phyloP scores from a whole-genome alignment of 2,329 filamentous ascomycete genomes.

The Mycogone perniciosa region DNA sequence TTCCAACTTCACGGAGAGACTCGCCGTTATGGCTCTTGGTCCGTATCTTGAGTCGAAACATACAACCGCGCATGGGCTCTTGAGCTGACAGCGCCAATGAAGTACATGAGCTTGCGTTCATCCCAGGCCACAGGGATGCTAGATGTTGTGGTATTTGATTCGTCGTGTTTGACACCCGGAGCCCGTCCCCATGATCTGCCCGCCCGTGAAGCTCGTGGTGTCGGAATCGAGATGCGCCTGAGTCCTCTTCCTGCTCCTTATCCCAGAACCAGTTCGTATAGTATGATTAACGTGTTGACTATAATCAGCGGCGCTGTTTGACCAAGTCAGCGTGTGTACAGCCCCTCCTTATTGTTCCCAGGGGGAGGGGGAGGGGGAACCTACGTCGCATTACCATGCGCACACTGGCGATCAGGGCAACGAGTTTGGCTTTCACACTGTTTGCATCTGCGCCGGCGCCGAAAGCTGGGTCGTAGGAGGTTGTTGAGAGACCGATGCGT shows the following conservation, averaged over 20 bases:
- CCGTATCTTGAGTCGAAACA: no score
- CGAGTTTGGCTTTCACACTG: slow-evolving; percentile 78
- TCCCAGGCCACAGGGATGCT: no score
- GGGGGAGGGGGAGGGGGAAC: slow-evolving; percentile 11
- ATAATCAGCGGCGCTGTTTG: slow-evolving; percentile 73
- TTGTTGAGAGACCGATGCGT: slow-evolving; percentile 74
- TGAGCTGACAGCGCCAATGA: no score
- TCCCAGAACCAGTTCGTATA: slow-evolving; percentile 63
- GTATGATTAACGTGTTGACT: slow-evolving; percentile 74
- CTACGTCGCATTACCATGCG: slow-evolving; percentile 87
- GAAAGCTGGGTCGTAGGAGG: slow-evolving; percentile 68
- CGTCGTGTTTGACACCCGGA: no score
- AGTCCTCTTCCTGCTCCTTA: not conserved
- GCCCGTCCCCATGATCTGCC: no score
- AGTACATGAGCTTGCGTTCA: no score
- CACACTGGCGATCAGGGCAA: slow-evolving; percentile 85
- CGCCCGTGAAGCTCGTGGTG: no score
- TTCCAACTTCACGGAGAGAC: no score
- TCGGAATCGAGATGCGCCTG: not conserved
- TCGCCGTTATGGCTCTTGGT: no score
- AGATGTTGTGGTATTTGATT: no score
- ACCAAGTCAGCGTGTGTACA: not conserved
- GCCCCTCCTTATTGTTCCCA: not conserved
- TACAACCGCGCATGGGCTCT: no score
- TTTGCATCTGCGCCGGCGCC: slow-evolving; percentile 60